These are phyloP conservation scores for Phlebopus sp. DNA, from an alignment of 1,284 basidiomycete genomes.

Conservation along the genomic window DNA sequence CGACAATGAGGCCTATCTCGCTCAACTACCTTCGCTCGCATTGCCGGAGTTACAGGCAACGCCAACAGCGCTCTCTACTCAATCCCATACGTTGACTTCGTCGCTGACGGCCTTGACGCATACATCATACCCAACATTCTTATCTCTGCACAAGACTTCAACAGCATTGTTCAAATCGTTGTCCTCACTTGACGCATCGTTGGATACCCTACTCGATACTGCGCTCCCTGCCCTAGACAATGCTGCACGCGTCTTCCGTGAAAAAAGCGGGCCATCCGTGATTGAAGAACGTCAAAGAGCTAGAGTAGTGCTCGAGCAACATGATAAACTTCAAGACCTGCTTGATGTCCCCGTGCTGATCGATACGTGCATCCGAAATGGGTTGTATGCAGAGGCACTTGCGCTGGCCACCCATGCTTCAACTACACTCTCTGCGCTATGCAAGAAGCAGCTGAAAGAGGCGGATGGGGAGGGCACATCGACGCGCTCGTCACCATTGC, in stretches of 20 bases:
- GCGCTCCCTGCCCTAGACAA: slow-evolving; percentile 73
- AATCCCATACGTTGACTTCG: slow-evolving; percentile 79
- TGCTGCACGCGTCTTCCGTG: slow-evolving; percentile 63
- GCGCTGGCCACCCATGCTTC: slow-evolving; percentile 39
- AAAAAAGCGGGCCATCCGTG: slow-evolving; percentile 50
- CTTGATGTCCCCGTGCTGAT: slow-evolving; percentile 88
- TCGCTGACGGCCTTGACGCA: slow-evolving; percentile 87
- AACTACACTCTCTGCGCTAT: slow-evolving; percentile 28
- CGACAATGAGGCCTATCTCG: slow-evolving; percentile 50
- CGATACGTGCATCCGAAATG: slow-evolving; percentile 88
- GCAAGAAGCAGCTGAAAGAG: slow-evolving; percentile 19
- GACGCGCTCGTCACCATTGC: slow-evolving; percentile 36
- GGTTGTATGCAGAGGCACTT: slow-evolving; percentile 88
- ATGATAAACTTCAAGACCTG: slow-evolving; percentile 87
- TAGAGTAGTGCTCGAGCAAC: slow-evolving; percentile 80
- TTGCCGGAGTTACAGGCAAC: slow-evolving; percentile 67
- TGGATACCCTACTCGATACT: slow-evolving; percentile 61
- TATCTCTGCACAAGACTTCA: slow-evolving; percentile 75
- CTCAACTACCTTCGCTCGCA: slow-evolving; percentile 62
- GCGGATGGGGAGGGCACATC: slow-evolving; percentile 19
- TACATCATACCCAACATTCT: slow-evolving; percentile 84
- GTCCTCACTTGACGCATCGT: slow-evolving; percentile 60
- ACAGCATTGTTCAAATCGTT: slow-evolving; percentile 67
- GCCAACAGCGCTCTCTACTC: slow-evolving; percentile 72
- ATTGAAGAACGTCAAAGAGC: slow-evolving; percentile 71